Evolutionary conservation across 768 basidiomycete genomes (phyloP).

Genomic region (Podaxis sp.): DNA sequence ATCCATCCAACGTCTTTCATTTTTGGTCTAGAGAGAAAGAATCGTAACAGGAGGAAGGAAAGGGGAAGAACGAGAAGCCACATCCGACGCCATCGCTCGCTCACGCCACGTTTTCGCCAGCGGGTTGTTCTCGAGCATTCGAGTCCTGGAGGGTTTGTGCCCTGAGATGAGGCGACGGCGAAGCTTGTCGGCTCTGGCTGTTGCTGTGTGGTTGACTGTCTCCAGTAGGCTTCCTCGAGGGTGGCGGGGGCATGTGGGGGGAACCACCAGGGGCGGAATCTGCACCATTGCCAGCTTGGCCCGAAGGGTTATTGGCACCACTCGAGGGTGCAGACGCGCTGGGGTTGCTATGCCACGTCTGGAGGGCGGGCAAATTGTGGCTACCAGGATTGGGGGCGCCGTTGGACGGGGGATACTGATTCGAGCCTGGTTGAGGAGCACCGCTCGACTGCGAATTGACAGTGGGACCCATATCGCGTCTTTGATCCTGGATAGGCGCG

Average conservation of each 20-base stretch:
- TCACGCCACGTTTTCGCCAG: slow-evolving; percentile 4
- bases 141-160: slow-evolving; percentile 3
- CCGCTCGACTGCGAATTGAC: slow-evolving; percentile 10
- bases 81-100: background rate
- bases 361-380: slow-evolving; percentile 44
- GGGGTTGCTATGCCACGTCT: slow-evolving; percentile 38
- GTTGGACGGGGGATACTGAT: slow-evolving; percentile 7
- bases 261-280: background rate
- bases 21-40: background rate
- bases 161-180: slow-evolving; percentile 4
- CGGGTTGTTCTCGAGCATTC: slow-evolving; percentile 5
- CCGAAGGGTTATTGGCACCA: background rate
- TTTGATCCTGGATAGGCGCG: slow-evolving; percentile 33
- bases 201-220: slow-evolving; percentile 9
- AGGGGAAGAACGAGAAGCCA: background rate
- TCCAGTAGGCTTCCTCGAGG: background rate
- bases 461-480: slow-evolving; percentile 13
- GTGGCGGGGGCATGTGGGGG: slow-evolving; percentile 6
- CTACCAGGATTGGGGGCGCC: slow-evolving; percentile 1
- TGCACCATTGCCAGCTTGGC: background rate
- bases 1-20: background rate
- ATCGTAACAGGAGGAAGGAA: background rate
- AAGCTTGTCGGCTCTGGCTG: slow-evolving; percentile 9
- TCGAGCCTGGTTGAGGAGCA: background rate
- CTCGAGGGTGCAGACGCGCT: slow-evolving; percentile 19